Conservation (phyloP, 2,329 filamentous ascomycete species). For the Alternaria arborescens region DNA sequence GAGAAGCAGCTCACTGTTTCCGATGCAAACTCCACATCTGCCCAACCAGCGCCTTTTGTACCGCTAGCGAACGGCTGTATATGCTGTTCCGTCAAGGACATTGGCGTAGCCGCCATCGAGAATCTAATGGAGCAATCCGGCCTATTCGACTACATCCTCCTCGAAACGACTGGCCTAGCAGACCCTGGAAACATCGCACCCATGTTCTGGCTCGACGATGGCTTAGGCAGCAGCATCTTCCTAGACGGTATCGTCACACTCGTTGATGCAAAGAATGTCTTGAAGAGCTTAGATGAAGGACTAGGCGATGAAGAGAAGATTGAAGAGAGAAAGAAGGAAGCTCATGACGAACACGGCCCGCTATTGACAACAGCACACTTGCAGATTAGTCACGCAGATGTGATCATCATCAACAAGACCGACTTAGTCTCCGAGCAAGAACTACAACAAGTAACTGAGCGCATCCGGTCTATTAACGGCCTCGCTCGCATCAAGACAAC, state of each 20-base stretch:
- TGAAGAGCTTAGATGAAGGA: slow-evolving; percentile 79
- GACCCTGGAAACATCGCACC: slow-evolving; percentile 96
- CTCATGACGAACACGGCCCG: slow-evolving; percentile 65
- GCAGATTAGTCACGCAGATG: slow-evolving; percentile 96
- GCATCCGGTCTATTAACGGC: slow-evolving; percentile 87
- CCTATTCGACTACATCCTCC: slow-evolving; percentile 94
- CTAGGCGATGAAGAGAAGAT: slow-evolving; percentile 57
- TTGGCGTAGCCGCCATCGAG: slow-evolving; percentile 93
- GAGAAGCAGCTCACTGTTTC: slow-evolving; percentile 95
- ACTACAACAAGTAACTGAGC: slow-evolving; percentile 71
- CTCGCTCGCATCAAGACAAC: slow-evolving; percentile 86
- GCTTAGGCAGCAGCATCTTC: slow-evolving; percentile 92
- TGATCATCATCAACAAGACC: slow-evolving; percentile 91
- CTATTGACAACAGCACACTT: slow-evolving; percentile 91
- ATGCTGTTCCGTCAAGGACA: slow-evolving; percentile 97
- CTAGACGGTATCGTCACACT: slow-evolving; percentile 96
- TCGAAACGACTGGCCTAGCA: slow-evolving; percentile 94
- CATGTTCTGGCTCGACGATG: slow-evolving; percentile 97
- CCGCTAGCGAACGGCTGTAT: slow-evolving; percentile 97
- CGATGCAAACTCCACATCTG: slow-evolving; percentile 39
- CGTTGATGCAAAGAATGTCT: slow-evolving; percentile 92
- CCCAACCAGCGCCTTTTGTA: slow-evolving; percentile 68
- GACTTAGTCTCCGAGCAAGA: slow-evolving; percentile 80
- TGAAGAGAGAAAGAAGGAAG: slow-evolving; percentile 55
- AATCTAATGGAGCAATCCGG: slow-evolving; percentile 93